These are phyloP conservation scores for Xylaria sp. DNA, from an alignment of 2,329 filamentous ascomycete species.

Conservation along the genomic window DNA sequence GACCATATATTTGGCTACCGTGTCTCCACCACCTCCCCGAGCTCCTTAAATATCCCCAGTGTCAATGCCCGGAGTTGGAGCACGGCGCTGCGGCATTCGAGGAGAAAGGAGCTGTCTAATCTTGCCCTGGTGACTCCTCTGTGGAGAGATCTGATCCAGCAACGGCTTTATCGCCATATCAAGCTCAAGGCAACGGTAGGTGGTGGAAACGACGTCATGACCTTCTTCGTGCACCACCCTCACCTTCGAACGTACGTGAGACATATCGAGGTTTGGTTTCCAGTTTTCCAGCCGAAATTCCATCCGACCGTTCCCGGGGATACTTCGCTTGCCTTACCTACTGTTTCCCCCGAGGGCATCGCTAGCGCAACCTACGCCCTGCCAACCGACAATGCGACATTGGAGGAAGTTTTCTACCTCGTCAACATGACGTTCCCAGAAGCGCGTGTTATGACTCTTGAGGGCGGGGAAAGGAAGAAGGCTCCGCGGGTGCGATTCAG, in stretches of 20 bases:
- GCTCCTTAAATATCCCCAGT: constrained; percentile 55
- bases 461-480: constrained; percentile 78
- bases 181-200: constrained; percentile 72
- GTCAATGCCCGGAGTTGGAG: constrained; percentile 61
- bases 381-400: constrained; percentile 67
- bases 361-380: constrained; percentile 62
- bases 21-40: constrained; percentile 61
- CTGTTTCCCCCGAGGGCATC: constrained; percentile 57
- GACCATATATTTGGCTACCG: constrained; percentile 73
- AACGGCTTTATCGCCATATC: constrained; percentile 74
- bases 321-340: constrained; percentile 50
- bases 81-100: constrained; percentile 66
- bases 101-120: constrained; percentile 67
- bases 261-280: constrained; percentile 78
- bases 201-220: constrained; percentile 61
- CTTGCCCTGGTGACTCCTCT: constrained; percentile 62
- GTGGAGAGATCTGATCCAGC: constrained; percentile 72
- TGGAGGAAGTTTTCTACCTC: constrained; percentile 71
- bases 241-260: constrained; percentile 67
- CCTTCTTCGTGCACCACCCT: constrained; percentile 61
- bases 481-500: constrained; percentile 68
- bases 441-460: constrained; percentile 68
- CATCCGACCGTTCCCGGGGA: constrained; percentile 47
- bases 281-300: constrained; percentile 67
- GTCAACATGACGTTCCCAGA: constrained; percentile 61